Evolutionary conservation across 768 basidiomycete genomes (phyloP), one percentile per base, ranked within the genome.

Genomic region (Suillus paluster): DNA sequence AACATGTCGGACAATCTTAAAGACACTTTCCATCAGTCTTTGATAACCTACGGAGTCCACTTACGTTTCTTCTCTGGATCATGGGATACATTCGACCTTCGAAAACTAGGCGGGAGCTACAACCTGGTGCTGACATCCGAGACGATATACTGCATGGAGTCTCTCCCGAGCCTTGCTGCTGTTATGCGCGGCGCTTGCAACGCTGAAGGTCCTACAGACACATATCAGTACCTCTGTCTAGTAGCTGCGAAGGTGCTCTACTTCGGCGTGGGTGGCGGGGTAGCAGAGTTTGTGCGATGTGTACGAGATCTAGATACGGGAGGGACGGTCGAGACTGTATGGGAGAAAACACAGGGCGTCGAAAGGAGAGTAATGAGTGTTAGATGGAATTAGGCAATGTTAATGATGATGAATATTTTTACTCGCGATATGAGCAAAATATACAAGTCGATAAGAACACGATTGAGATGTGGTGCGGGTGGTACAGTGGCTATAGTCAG

Each of bases 211-310:
- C 6, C 34, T 15, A 23, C n/a, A 25, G 59, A 17, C 17, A 10
- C 50, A n/a, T 7, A 50, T 17, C 41, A 63, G 17, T 75, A 72
- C 64, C 49, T 81, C 7, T 93, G 90, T 66, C 84, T 97, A 10
- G 90, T 97, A 3, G 95, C 95, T 2, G 93, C 92, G 1, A 99
- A 98, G 74, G 83, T 94, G 15, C 75, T 98, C 21, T 98, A 98
- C 72, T 98, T 99, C 73, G 97, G 97, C 8, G 94, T 98, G 5
- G 96, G 95, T 1, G 96, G 97, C 0, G 93, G 95, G 8, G 78
- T 96, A 30, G 74, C 83, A 14, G 91, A 89, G 63, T 97, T 97
- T 67, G 72, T 86, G n/a, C 70, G 76, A 30, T 81, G 80, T 7
- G 83, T 94, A 3, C 75, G 83, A 63, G 74, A 70, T 33, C 66